A percentile compares a stretch with the other conserved stretches of the same genome.
Conservation (phyloP, 2,329 filamentous ascomycete genomes). For the Orbilia brochopaga region DNA sequence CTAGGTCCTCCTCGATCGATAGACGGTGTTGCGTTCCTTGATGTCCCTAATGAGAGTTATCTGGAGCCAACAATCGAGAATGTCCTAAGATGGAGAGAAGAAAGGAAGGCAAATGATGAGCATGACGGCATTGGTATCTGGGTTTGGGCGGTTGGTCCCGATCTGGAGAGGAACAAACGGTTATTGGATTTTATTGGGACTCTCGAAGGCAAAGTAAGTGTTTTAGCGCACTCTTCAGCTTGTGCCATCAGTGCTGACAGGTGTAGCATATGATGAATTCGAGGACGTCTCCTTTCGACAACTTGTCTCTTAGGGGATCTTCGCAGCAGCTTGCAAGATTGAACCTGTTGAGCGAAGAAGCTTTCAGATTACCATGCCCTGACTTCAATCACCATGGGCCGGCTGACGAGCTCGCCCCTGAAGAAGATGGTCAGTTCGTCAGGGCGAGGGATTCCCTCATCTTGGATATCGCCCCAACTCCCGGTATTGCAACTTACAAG, state of each 20-base stretch:
- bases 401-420: slow-evolving; percentile 54
- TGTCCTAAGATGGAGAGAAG: slow-evolving; percentile 74
- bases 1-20: slow-evolving; percentile 71
- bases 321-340: slow-evolving; percentile 72
- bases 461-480: slow-evolving; percentile 31
- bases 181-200: slow-evolving; percentile 73
- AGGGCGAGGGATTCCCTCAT: slow-evolving; percentile 25
- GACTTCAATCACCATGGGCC: slow-evolving; percentile 65
- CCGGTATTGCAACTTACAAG: slow-evolving; percentile 13
- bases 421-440: slow-evolving; percentile 28
- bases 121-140: slow-evolving; percentile 71
- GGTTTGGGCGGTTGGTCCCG: slow-evolving; percentile 76
- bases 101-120: slow-evolving; percentile 68
- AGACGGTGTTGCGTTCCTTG: slow-evolving; percentile 77
- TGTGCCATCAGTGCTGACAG: not conserved
- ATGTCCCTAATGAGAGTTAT: slow-evolving; percentile 75
- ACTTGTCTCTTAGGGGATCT: slow-evolving; percentile 71
- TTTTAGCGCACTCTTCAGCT: slow-evolving; percentile 52
- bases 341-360: slow-evolving; percentile 72
- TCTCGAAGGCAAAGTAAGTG: slow-evolving; percentile 57
- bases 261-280: slow-evolving; percentile 76
- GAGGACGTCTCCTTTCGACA: slow-evolving; percentile 75
- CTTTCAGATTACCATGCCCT: slow-evolving; percentile 70
- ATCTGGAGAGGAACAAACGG: slow-evolving; percentile 67
- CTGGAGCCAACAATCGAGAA: slow-evolving; percentile 62